phyloP scores from a whole-genome alignment of 2,329 filamentous ascomycete genomes.

The Trichoderma guizhouense region DNA sequence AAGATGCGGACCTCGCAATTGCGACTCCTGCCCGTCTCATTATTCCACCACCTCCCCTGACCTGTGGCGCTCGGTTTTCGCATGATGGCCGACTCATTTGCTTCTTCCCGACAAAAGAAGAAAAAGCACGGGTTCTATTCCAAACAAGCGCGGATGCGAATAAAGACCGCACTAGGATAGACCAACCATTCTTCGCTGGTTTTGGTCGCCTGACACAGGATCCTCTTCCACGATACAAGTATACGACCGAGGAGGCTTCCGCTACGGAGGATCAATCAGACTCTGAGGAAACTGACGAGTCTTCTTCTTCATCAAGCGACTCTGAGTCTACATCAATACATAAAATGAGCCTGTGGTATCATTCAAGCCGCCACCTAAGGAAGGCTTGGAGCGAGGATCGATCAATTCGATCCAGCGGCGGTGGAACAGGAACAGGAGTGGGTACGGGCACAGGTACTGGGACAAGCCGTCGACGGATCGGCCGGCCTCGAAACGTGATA shows the following conservation, averaged over 20 bases:
- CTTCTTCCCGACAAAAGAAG: constrained; percentile 67
- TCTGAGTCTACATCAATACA: constrained; percentile 63
- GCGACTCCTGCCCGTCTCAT: constrained; percentile 49
- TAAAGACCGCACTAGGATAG: constrained; percentile 49
- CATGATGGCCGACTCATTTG: constrained; percentile 61
- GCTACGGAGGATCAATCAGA: constrained; percentile 50
- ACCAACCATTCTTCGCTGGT: constrained; percentile 52
- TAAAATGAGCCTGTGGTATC: constrained; percentile 56
- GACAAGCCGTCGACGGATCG: constrained; percentile 46
- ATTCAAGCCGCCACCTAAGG: constrained; percentile 48
- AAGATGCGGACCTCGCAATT: constrained; percentile 52
- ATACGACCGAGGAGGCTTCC: constrained; percentile 48
- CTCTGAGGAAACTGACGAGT: constrained; percentile 48
- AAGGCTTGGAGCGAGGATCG: constrained; percentile 57
- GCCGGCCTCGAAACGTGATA: constrained; percentile 64
- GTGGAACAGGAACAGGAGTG: constrained; percentile 54
- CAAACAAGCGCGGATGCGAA: constrained; percentile 44
- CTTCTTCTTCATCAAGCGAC: constrained; percentile 52
- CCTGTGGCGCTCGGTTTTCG: constrained; percentile 60
- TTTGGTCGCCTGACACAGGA: constrained; percentile 55
- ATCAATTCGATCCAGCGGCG: constrained; percentile 58
- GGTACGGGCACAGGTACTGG: constrained; percentile 51
- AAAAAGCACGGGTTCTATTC: constrained; percentile 51
- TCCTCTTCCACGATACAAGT: constrained; percentile 45
- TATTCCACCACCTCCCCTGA: constrained; percentile 55